A percentile compares a stretch with the other conserved stretches of the same genome.
These are phyloP conservation scores for Gillenia trifoliata DNA, from an alignment of 306 rosid species.

Conservation along the genomic window DNA sequence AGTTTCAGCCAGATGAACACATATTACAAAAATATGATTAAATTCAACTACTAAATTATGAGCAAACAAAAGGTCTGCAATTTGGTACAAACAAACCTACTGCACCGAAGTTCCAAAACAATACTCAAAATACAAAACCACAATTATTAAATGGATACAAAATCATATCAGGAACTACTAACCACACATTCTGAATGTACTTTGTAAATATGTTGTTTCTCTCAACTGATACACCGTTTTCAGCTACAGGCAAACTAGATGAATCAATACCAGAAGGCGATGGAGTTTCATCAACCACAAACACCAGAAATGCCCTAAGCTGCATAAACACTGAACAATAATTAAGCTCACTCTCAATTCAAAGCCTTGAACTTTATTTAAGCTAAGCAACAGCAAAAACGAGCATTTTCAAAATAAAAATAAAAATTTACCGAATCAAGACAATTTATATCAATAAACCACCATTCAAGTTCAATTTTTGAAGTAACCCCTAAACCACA, in stretches of 20 bases:
- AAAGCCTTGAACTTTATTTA: not conserved
- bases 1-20: not conserved
- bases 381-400: slow-evolving; percentile 6
- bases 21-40: not conserved
- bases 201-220: slow-evolving; percentile 54
- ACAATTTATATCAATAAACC: not conserved
- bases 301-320: slow-evolving; percentile 89
- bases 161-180: slow-evolving; percentile 12
- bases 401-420: not conserved
- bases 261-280: slow-evolving; percentile 68
- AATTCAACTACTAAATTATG: not conserved
- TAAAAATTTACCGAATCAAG: too few species aligned
- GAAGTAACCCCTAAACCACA: not conserved
- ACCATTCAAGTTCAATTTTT: not conserved
- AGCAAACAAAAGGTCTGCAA: not conserved
- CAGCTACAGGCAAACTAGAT: slow-evolving; percentile 44
- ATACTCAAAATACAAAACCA: too few species aligned
- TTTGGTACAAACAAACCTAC: not conserved
- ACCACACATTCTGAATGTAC: slow-evolving; percentile 82
- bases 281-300: slow-evolving; percentile 76
- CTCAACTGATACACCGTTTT: slow-evolving; percentile 55
- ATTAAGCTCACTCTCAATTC: slow-evolving; percentile 7
- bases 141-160: not conserved
- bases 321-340: slow-evolving; percentile 25
- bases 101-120: too few species aligned